A percentile compares a stretch with the other conserved stretches of the same genome.
Evolutionary conservation across 257 asterid genomes (phyloP).

Genomic region (Solanum corneliomulleri): DNA sequence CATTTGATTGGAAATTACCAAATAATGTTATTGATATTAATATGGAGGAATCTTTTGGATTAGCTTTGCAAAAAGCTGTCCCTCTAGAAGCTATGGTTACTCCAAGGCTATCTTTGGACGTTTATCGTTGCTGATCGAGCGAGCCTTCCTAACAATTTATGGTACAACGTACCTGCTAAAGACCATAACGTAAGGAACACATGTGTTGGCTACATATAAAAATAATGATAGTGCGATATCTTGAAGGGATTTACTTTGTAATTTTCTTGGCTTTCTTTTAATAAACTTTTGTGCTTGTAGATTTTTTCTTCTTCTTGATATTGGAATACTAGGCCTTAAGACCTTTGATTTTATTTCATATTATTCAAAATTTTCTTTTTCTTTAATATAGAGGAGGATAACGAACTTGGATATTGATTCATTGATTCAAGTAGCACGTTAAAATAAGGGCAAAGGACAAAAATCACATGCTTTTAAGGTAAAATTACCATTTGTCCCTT

Average conservation of each 20-base stretch:
- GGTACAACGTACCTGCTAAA: neutral
- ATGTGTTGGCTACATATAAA: neutral
- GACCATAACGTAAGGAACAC: neutral
- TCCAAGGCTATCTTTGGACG: slow-evolving; percentile 23
- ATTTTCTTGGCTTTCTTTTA: neutral
- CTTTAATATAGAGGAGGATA: neutral
- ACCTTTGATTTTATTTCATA: neutral
- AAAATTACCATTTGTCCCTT: too few species aligned
- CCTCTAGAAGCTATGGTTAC: slow-evolving; percentile 35
- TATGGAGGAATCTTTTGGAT: slow-evolving; percentile 44
- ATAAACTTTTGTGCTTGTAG: neutral
- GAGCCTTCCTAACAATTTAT: neutral
- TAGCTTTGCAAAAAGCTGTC: slow-evolving; percentile 36
- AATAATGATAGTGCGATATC: neutral
- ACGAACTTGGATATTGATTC: neutral
- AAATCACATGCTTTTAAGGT: too few species aligned
- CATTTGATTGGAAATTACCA: slow-evolving; percentile 36
- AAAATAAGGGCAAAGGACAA: too few species aligned
- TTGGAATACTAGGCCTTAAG: neutral
- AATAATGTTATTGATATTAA: slow-evolving; percentile 4
- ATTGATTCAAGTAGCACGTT: neutral
- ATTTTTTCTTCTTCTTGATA: neutral
- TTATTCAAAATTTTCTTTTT: neutral
- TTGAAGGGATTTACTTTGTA: neutral
- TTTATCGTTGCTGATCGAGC: neutral